A percentile compares a stretch with the other conserved stretches of the same genome.
These are phyloP conservation scores for Chrysoporthe puriensis DNA, from an alignment of 2,329 filamentous ascomycete species.

Conservation along the genomic window DNA sequence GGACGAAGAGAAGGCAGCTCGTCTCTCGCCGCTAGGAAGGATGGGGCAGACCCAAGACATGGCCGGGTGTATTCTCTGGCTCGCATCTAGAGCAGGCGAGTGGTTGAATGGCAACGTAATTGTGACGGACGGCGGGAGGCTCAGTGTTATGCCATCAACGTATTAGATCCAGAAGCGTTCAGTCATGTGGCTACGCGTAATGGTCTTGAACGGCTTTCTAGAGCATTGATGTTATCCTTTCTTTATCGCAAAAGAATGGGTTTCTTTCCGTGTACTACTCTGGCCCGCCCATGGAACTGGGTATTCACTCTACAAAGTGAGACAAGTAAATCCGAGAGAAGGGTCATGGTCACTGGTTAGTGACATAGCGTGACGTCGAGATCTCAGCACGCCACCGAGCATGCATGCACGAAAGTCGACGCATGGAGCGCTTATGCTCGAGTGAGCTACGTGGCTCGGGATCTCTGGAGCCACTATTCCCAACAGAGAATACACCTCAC, in stretches of 20 bases:
- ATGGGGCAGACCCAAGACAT: conserved; percentile 13
- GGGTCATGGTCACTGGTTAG: background rate
- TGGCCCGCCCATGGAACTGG: background rate
- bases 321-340: background rate
- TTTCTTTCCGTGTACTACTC: background rate
- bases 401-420: background rate
- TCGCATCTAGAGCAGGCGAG: conserved; percentile 14
- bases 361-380: background rate
- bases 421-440: background rate
- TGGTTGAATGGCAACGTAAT: conserved; percentile 15
- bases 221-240: background rate
- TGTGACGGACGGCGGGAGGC: conserved; percentile 13
- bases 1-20: background rate
- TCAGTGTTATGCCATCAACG: conserved; percentile 12
- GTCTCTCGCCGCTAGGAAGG: conserved; percentile 4
- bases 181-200: background rate
- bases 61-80: conserved; percentile 19
- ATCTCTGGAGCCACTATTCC: background rate
- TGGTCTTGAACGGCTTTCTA: background rate
- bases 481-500: background rate
- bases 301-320: background rate
- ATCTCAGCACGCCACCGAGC: background rate
- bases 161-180: background rate
- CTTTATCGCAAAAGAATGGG: background rate
- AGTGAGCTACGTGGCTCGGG: background rate